Conservation (phyloP, 176 grass and related monocot species). For the Triticum timopheevii region DNA sequence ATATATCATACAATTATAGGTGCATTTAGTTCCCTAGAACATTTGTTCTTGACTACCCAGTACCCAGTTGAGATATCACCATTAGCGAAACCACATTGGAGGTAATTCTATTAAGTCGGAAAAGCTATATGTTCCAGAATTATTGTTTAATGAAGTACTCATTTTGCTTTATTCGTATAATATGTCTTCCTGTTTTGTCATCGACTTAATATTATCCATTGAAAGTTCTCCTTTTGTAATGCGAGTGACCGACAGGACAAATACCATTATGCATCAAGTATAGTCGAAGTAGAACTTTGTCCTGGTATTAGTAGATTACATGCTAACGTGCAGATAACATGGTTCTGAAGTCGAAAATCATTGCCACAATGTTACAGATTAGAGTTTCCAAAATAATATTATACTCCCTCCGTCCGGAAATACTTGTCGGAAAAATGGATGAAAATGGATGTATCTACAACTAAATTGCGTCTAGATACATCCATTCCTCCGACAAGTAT, state of each 20-base stretch:
- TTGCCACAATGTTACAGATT: no score
- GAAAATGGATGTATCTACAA: no score
- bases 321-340: no score
- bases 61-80: slow-evolving; percentile 99
- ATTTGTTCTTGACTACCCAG: slow-evolving; percentile 78
- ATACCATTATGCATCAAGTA: background rate
- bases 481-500: no score
- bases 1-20: no score
- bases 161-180: background rate
- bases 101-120: slow-evolving; percentile 45
- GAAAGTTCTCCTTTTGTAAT: background rate
- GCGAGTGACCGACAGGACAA: background rate
- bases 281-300: no score
- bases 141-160: background rate
- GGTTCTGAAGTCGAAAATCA: no score
- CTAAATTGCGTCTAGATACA: no score
- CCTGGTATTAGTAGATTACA: no score
- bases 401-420: no score
- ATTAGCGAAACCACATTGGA: slow-evolving; percentile 90
- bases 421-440: no score
- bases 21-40: slow-evolving; percentile 15
- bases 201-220: background rate
- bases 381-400: no score
- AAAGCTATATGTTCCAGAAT: background rate
- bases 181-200: background rate